Evolutionary conservation across 192 early-diverging fungal species (phyloP).

Genomic region (Mortierella hygrophila): DNA sequence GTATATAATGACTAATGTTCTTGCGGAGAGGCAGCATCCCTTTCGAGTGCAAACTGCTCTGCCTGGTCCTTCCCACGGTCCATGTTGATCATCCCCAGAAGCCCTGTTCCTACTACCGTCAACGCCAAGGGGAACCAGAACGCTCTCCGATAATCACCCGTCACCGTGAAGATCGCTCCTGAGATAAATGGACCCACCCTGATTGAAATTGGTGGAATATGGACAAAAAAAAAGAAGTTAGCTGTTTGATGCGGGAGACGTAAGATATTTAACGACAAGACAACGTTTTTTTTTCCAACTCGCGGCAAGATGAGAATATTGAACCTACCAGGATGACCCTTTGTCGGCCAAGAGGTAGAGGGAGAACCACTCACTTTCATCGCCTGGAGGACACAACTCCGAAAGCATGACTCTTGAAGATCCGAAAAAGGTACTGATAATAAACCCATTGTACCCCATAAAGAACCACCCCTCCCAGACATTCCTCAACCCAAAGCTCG

Average conservation of each 20-base stretch:
- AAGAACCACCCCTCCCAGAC: constrained; percentile 48
- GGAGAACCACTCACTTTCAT: constrained; percentile 74
- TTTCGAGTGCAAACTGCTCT: background rate
- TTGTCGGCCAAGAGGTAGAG: constrained; percentile 74
- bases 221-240: background rate
- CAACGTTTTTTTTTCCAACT: background rate
- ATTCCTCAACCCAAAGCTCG: constrained; percentile 55
- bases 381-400: constrained; percentile 70
- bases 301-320: background rate
- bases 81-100: constrained; percentile 60
- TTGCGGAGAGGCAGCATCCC: background rate
- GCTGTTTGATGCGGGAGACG: background rate
- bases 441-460: constrained; percentile 56
- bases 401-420: constrained; percentile 64
- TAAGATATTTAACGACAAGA: background rate
- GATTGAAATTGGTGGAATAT: background rate
- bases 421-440: constrained; percentile 64
- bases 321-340: constrained; percentile 61
- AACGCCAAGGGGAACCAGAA: constrained; percentile 64
- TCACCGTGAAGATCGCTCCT: constrained; percentile 66
- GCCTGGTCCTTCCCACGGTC: constrained; percentile 68
- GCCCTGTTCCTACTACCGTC: constrained; percentile 52
- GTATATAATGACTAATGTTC: background rate
- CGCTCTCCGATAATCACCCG: constrained; percentile 61
- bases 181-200: constrained; percentile 80